Evolutionary conservation across 108 stramenopile species (phyloP).

Genomic region (Cylindrotheca closterium): DNA sequence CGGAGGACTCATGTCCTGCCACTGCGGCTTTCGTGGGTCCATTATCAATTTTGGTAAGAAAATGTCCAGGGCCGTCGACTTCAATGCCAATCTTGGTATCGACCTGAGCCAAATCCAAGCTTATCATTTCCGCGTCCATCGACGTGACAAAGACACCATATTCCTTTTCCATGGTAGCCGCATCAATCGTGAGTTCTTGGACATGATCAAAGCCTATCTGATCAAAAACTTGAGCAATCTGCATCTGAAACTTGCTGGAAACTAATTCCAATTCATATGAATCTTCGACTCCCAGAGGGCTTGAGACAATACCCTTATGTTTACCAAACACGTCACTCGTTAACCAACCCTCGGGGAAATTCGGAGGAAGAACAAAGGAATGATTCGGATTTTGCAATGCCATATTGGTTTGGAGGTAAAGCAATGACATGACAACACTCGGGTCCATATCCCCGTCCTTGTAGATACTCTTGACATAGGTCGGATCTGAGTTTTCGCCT

Average conservation of each 20-base stretch:
- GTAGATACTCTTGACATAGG: constrained; percentile 19
- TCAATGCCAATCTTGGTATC: constrained; percentile 67
- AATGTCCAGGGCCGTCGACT: constrained; percentile 87
- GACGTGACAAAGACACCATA: constrained; percentile 40
- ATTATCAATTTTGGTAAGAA: constrained; percentile 57
- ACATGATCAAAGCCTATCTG: constrained; percentile 74
- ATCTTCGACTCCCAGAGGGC: constrained; percentile 1
- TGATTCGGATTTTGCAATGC: constrained; percentile 50
- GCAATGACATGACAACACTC: constrained; percentile 39
- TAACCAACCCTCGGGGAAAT: constrained; percentile 76
- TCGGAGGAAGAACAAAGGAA: constrained; percentile 43
- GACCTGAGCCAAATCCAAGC: constrained; percentile 75
- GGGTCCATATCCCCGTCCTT: constrained; percentile 35
- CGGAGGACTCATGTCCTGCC: background rate
- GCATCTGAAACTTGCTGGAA: constrained; percentile 62
- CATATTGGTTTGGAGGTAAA: constrained; percentile 63
- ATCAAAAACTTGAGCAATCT: constrained; percentile 52
- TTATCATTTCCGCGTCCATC: constrained; percentile 42
- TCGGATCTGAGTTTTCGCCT: constrained; percentile 39
- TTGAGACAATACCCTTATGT: background rate
- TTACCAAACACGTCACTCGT: constrained; percentile 20
- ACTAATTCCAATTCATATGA: constrained; percentile 33
- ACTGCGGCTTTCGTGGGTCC: constrained; percentile 2
- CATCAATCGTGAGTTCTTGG: constrained; percentile 62
- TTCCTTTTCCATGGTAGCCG: constrained; percentile 40